A percentile compares a stretch with the other conserved stretches of the same genome.
These are phyloP conservation scores for Austroboletus eburneus DNA, from an alignment of 768 basidiomycete species.

Conservation along the genomic window DNA sequence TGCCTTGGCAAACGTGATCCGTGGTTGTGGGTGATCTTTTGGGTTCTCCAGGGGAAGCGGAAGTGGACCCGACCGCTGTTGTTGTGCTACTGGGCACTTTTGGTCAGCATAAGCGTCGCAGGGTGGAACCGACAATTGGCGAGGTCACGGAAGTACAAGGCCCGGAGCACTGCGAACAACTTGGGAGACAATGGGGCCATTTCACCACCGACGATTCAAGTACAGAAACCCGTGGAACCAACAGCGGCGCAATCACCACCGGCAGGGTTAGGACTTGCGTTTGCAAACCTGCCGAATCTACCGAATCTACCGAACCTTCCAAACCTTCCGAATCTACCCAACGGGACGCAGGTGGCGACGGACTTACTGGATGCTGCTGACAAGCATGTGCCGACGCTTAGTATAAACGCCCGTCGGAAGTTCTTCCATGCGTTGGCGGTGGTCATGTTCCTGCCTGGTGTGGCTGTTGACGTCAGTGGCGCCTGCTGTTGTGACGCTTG, in stretches of 20 bases:
- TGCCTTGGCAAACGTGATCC: conserved; percentile 77
- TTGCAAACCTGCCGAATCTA: conserved; percentile 48
- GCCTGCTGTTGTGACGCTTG: conserved; percentile 3
- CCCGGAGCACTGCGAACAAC: conserved; percentile 35
- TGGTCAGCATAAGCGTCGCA: conserved; percentile 82
- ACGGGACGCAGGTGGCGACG: conserved; percentile 56
- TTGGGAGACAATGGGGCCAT: conserved; percentile 34
- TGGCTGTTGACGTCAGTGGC: conserved; percentile 80
- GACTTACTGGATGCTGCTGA: conserved; percentile 80
- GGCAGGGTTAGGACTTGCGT: conserved; percentile 31
- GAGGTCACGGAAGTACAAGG: conserved; percentile 64
- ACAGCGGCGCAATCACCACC: conserved; percentile 8
- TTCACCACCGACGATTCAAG: conserved; percentile 24
- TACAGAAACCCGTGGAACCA: conserved; percentile 18
- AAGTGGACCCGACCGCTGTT: conserved; percentile 78
- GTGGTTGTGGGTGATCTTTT: conserved; percentile 81
- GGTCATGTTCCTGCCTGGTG: conserved; percentile 93
- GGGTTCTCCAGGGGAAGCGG: conserved; percentile 68
- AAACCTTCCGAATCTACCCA: conserved; percentile 47
- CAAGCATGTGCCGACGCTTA: conserved; percentile 84
- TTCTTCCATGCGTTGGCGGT: conserved; percentile 97
- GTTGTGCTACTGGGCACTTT: conserved; percentile 78
- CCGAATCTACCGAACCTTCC: too few species aligned
- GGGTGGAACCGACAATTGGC: conserved; percentile 93
- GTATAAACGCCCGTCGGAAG: conserved; percentile 89